These are phyloP conservation scores for Cladosporium phlei DNA, from an alignment of 2,329 filamentous ascomycete genomes.

Conservation along the genomic window DNA sequence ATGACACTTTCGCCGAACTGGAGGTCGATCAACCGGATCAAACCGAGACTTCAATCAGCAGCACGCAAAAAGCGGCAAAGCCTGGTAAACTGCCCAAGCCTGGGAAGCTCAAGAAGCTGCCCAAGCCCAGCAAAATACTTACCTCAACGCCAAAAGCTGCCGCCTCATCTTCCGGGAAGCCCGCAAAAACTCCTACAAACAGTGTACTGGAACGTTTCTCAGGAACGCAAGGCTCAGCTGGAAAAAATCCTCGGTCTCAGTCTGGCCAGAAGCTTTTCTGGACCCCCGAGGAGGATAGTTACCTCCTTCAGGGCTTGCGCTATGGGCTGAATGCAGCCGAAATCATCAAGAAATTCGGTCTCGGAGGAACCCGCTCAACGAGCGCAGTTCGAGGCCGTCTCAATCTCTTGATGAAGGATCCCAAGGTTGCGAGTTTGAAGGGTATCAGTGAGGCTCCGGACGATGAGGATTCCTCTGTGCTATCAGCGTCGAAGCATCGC, in stretches of 20 bases:
- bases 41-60: not conserved
- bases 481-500: not conserved
- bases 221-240: not conserved
- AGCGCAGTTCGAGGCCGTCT: constrained; percentile 7
- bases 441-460: not conserved
- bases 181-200: not conserved
- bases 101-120: not conserved
- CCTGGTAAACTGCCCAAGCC: not conserved
- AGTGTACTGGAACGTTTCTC: not conserved
- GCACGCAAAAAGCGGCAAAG: not conserved
- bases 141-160: not conserved
- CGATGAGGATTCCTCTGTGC: not conserved
- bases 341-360: not conserved
- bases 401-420: constrained; percentile 1
- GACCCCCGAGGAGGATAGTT: constrained; percentile 2
- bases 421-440: too few relatives aligned
- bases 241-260: constrained; percentile 3
- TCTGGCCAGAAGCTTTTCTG: not conserved
- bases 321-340: not conserved
- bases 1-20: not conserved
- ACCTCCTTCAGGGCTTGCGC: not conserved
- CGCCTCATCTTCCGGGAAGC: not conserved
- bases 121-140: not conserved
- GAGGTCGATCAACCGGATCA: not conserved
- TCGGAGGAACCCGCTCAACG: constrained; percentile 3